Evolutionary conservation across 1,284 basidiomycete genomes (phyloP).

Genomic region (Trichosporon coremiiforme): DNA sequence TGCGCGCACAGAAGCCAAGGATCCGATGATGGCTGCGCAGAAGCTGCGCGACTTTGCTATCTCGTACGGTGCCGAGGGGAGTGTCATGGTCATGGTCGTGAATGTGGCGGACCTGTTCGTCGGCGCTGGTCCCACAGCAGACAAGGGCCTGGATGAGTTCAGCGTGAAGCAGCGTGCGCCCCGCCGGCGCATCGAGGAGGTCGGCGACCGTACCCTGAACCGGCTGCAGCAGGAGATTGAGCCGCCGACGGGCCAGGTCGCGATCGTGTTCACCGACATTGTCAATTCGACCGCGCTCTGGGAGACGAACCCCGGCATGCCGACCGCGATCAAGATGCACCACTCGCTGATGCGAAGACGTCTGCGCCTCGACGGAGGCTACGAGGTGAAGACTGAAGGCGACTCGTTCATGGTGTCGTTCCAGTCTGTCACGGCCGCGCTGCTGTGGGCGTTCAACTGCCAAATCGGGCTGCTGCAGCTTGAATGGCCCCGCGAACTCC

Average conservation of each 20-base stretch:
- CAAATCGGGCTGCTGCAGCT: conserved; percentile 83
- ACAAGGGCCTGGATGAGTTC: conserved; percentile 26
- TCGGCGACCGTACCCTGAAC: conserved; percentile 60
- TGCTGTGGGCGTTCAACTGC: conserved; percentile 90
- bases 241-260: conserved; percentile 84
- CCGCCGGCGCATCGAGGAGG: conserved; percentile 50
- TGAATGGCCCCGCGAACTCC: conserved; percentile 90
- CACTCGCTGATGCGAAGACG: conserved; percentile 84
- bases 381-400: conserved; percentile 99
- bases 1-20: conserved; percentile 76
- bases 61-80: conserved; percentile 91
- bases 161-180: conserved; percentile 40
- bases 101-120: conserved; percentile 78
- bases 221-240: conserved; percentile 78
- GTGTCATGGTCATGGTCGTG: conserved; percentile 98
- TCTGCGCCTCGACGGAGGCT: conserved; percentile 88
- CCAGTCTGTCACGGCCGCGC: conserved; percentile 78
- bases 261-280: conserved; percentile 98
- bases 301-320: conserved; percentile 97
- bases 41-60: conserved; percentile 96
- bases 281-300: conserved; percentile 95
- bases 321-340: conserved; percentile 89
- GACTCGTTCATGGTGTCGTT: conserved; percentile 99
- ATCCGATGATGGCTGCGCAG: conserved; percentile 94
- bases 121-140: conserved; percentile 32